Evolutionary conservation across 140 eudicot genomes (phyloP), one percentile per base, ranked within the genome.

Genomic region (Bidens hawaiensis): DNA sequence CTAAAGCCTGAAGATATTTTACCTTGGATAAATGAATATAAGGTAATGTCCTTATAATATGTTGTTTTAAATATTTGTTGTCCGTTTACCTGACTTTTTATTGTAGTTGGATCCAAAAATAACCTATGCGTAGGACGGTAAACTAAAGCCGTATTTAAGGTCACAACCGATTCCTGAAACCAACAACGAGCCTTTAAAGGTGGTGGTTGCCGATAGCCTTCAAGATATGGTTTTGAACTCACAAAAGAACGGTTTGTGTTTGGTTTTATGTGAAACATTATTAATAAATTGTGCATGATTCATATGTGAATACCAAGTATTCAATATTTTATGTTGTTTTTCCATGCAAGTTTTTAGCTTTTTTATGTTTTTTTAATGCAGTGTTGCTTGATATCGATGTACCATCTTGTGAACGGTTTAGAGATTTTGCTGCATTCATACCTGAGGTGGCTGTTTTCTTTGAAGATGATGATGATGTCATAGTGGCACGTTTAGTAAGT

Each of bases 111-210:
- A n/a, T n/a, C n/a, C n/a, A n/a, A n/a, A n/a, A n/a, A n/a, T n/a
- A n/a, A n/a, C n/a, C n/a, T n/a, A n/a, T n/a, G n/a, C n/a, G n/a
- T 34, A 58, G 88, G 85, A 72, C 9, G 88, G 88, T n/a, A 65
- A 48, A 6, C 17, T 79, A 34, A 72, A 78, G 75, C 83, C 80
- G 4, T 76, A 24, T 54, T 42, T 64, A 6, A 79, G 51, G 60
- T 85, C 94, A 3, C 70, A 85, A 36, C 83, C 89, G 2, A 73
- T 85, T 27, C 89, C 86, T 34, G 71, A 73, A 74, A 81, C 70
- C 8, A 85, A 85, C 48, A 30, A 82, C 49, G 86, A 81, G 36
- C 88, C 88, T 16, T 82, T 81, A 4, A 81, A 85, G 73, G 94
- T 85, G 79, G 88, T 81, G 40, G 94, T 85, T 10, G 66, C 62